phyloP scores from a whole-genome alignment of 495 filamentous ascomycete species.

The Podospora bellae-mahoneyi region DNA sequence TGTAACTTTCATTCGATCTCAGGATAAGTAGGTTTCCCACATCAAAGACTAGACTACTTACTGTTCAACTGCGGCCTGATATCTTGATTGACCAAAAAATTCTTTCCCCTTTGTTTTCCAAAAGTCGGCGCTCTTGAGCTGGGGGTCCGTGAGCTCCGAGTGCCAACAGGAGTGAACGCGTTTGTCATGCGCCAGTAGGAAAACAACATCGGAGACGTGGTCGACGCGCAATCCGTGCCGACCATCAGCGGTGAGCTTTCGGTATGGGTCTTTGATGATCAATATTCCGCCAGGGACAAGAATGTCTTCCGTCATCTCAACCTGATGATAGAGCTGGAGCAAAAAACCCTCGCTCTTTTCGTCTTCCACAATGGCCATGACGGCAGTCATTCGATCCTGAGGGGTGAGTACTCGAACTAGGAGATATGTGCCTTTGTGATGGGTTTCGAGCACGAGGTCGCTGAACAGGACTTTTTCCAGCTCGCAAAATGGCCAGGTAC shows the following conservation, averaged over 20 bases:
- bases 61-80: not conserved
- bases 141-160: not conserved
- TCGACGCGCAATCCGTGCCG: conserved; percentile 48
- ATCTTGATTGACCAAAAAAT: not conserved
- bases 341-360: conserved; percentile 38
- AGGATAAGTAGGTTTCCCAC: not conserved
- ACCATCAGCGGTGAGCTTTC: conserved; percentile 40
- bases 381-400: conserved; percentile 33
- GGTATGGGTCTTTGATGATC: conserved; percentile 54
- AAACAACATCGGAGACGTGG: conserved; percentile 27
- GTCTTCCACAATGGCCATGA: conserved; percentile 49
- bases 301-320: conserved; percentile 18
- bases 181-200: not conserved
- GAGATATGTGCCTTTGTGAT: conserved; percentile 46
- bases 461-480: conserved; percentile 13
- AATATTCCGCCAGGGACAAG: conserved; percentile 31
- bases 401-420: conserved; percentile 40
- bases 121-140: not conserved
- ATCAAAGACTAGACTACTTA: not conserved
- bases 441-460: conserved; percentile 40
- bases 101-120: not conserved
- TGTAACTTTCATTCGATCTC: not conserved
- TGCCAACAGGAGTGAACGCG: not conserved
- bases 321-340: conserved; percentile 46
- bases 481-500: not conserved